Conservation (phyloP, 371 early-diverging fungal species). For the Rozella allomycis region DNA sequence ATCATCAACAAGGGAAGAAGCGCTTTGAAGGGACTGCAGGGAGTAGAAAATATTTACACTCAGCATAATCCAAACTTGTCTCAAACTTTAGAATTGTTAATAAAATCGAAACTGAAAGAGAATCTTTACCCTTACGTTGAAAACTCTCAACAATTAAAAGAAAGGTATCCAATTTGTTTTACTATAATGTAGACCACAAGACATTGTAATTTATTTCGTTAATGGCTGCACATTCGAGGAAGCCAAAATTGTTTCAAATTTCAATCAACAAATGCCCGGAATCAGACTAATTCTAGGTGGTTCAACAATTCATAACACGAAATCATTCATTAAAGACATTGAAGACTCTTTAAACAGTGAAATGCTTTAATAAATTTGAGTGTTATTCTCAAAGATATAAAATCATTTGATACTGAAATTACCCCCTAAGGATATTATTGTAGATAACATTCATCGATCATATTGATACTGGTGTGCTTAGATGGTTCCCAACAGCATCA, state of each 20-base stretch:
- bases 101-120: constrained; percentile 58
- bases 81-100: constrained; percentile 43
- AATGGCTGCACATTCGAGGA: constrained; percentile 87
- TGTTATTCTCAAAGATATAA: too few relatives aligned
- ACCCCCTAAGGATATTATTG: too few relatives aligned
- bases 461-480: too few relatives aligned
- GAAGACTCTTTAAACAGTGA: too few relatives aligned
- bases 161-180: constrained; percentile 6
- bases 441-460: too few relatives aligned
- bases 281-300: constrained; percentile 70
- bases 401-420: too few relatives aligned
- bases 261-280: constrained; percentile 48
- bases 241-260: constrained; percentile 49
- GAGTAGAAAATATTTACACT: constrained; percentile 94
- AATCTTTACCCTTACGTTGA: constrained; percentile 53
- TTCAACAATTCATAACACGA: constrained; percentile 55
- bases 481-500: too few relatives aligned
- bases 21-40: constrained; percentile 63
- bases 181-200: constrained; percentile 44
- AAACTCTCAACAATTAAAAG: constrained; percentile 35
- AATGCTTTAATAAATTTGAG: too few relatives aligned
- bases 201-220: constrained; percentile 74
- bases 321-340: background rate
- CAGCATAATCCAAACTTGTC: constrained; percentile 72
- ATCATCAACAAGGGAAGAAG: constrained; percentile 54